Conservation (phyloP, 2,329 filamentous ascomycete genomes). For the Monosporascus sp. region DNA sequence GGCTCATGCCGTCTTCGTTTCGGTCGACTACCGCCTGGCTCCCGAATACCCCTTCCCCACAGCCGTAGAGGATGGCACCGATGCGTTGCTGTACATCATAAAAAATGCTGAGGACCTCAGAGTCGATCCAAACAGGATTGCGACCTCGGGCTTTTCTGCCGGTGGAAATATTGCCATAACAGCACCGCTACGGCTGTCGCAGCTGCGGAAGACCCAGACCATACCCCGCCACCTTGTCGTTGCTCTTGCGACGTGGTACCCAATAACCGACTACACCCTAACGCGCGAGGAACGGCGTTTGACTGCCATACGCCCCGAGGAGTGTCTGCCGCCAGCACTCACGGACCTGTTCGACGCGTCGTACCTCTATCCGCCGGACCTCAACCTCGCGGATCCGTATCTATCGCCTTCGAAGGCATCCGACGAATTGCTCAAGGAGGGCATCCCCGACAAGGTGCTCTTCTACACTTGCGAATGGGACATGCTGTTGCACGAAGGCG, state of each 20-base stretch:
- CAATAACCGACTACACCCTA: slow-evolving; percentile 56
- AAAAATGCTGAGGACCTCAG: slow-evolving; percentile 50
- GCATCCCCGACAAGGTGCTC: slow-evolving; percentile 48
- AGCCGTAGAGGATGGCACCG: slow-evolving; percentile 60
- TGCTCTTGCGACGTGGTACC: slow-evolving; percentile 57
- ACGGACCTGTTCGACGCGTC: slow-evolving; percentile 60
- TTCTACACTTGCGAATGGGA: slow-evolving; percentile 61
- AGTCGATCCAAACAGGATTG: slow-evolving; percentile 50
- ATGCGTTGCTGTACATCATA: slow-evolving; percentile 57
- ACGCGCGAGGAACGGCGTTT: slow-evolving; percentile 50
- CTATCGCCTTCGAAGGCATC: slow-evolving; percentile 54
- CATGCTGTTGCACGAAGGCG: slow-evolving; percentile 57
- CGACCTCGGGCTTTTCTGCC: slow-evolving; percentile 60
- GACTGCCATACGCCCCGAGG: slow-evolving; percentile 49
- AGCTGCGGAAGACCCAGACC: slow-evolving; percentile 19
- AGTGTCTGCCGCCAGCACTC: slow-evolving; percentile 51
- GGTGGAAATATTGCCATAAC: slow-evolving; percentile 53
- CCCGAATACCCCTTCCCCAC: slow-evolving; percentile 61
- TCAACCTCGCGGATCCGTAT: slow-evolving; percentile 45
- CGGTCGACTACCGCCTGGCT: slow-evolving; percentile 63
- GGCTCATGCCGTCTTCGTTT: slow-evolving; percentile 54
- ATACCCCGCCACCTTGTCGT: slow-evolving; percentile 41
- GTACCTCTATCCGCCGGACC: slow-evolving; percentile 51
- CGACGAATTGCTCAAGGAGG: slow-evolving; percentile 41
- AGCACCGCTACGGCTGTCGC: slow-evolving; percentile 29